Conservation (phyloP, 2,329 filamentous ascomycete species). For the Fusarium coffeatum region DNA sequence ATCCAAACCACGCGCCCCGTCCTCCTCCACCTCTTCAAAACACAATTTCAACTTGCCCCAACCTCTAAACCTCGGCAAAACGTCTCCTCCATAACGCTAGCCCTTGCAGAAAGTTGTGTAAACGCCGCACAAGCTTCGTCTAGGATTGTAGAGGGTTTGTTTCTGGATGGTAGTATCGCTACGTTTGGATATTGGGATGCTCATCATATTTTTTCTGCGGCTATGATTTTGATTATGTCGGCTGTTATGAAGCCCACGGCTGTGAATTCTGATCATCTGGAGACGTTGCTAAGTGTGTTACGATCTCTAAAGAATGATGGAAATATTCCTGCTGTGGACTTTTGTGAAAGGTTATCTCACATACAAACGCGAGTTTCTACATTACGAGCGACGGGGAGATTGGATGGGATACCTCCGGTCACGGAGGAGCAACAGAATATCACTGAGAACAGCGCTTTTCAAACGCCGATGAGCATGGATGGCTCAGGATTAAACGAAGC, state of each 20-base stretch:
- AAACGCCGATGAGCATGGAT: slow-evolving; percentile 14
- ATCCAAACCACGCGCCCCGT: slow-evolving; percentile 51
- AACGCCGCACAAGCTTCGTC: slow-evolving; percentile 47
- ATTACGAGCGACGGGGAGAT: slow-evolving; percentile 24
- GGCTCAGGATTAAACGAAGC: neutral
- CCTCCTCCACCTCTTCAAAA: slow-evolving; percentile 48
- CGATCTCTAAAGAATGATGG: slow-evolving; percentile 48
- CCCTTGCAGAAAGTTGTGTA: slow-evolving; percentile 50
- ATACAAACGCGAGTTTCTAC: slow-evolving; percentile 37
- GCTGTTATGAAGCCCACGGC: slow-evolving; percentile 48
- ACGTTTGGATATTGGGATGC: slow-evolving; percentile 51
- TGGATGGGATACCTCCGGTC: slow-evolving; percentile 1
- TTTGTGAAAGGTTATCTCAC: slow-evolving; percentile 46
- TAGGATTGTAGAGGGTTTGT: slow-evolving; percentile 44
- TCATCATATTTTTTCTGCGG: slow-evolving; percentile 50
- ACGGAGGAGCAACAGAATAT: neutral
- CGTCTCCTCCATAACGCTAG: slow-evolving; percentile 49
- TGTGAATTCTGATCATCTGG: slow-evolving; percentile 44
- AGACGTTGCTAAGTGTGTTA: slow-evolving; percentile 47
- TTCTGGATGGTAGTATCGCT: slow-evolving; percentile 40
- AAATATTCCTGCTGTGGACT: slow-evolving; percentile 47
- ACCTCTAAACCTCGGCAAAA: slow-evolving; percentile 19
- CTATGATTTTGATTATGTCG: slow-evolving; percentile 49
- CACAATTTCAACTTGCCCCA: slow-evolving; percentile 42
- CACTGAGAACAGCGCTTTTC: neutral